Evolutionary conservation across 202 grass and related monocot genomes (phyloP), one percentile per base, ranked within the genome.

Genomic region (Tripidium arundinaceum): DNA sequence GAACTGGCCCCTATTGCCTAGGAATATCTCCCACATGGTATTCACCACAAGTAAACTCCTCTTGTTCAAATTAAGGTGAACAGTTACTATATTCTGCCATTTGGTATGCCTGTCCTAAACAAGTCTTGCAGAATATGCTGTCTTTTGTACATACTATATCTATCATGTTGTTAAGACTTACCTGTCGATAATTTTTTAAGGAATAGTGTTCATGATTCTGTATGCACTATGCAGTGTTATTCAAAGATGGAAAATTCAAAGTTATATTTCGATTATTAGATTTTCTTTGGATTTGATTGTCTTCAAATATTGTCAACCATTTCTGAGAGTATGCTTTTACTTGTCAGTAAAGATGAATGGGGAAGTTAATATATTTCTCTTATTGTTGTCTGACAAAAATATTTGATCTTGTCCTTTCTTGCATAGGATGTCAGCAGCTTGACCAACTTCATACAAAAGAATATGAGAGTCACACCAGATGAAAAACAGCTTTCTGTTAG

Each of bases 401-500:
- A 63, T 43, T 81, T 59, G 11, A 45, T 74, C 26, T 52, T 70
- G 10, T 55, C 55, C 29, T 85, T 85, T 49, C 27, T 45, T 80
- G 47, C 74, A 28, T 79, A 94, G 95, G 95, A 98, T 87, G 88
- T 94, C 80, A 90, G 81, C 77, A 94, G 36, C 39, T 81, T 98
- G 47, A 91, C 80, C 28, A 94, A 75, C 31, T 98, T 84, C 70
- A 93, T 98, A 64, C 86, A 98, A 81, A 98, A 94, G 72, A 88
- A 89, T 77, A 86, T 98, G 79, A 90, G 88, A 36, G 61, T 90
- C 43, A 84, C 88, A 47, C 75, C 95, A 83, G 87, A 93, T 76
- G 95, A 98, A 67, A 98, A 94, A 15, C 92, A 98, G 50, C 90
- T 98, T 84, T 94, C 90, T 84, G 79, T 94, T 68, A 88, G 50